phyloP scores from a whole-genome alignment of 2,329 filamentous ascomycete species.

The Beauveria pseudobassiana region DNA sequence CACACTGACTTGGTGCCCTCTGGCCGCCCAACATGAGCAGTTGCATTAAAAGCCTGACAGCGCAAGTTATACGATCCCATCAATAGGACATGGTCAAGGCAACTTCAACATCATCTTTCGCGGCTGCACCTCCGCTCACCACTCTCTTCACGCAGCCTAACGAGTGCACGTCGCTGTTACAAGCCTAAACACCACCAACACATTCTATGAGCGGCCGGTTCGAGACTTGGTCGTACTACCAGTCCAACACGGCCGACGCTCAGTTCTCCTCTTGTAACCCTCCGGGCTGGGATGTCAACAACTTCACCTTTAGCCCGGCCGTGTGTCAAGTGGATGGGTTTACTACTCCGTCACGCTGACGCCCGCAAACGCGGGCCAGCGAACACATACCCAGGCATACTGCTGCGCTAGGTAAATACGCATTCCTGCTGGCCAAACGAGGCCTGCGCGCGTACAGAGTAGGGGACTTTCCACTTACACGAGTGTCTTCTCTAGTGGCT shows the following conservation, averaged over 20 bases:
- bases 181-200: neutral
- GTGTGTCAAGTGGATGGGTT: constrained; percentile 3
- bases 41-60: neutral
- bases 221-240: neutral
- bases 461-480: neutral
- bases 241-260: neutral
- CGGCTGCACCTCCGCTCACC: neutral
- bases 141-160: neutral
- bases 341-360: neutral
- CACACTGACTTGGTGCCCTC: neutral
- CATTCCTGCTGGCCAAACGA: neutral
- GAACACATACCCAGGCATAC: neutral
- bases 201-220: neutral
- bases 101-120: neutral
- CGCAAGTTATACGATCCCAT: neutral
- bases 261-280: neutral
- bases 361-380: neutral
- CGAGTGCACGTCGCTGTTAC: neutral
- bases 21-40: neutral
- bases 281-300: neutral
- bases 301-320: constrained; percentile 4
- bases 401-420: constrained; percentile 1
- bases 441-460: neutral
- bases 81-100: neutral
- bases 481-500: neutral